Evolutionary conservation across 2,329 filamentous ascomycete genomes (phyloP), one percentile per base, ranked within the genome.

Genomic region (Aspergillus alliaceus): DNA sequence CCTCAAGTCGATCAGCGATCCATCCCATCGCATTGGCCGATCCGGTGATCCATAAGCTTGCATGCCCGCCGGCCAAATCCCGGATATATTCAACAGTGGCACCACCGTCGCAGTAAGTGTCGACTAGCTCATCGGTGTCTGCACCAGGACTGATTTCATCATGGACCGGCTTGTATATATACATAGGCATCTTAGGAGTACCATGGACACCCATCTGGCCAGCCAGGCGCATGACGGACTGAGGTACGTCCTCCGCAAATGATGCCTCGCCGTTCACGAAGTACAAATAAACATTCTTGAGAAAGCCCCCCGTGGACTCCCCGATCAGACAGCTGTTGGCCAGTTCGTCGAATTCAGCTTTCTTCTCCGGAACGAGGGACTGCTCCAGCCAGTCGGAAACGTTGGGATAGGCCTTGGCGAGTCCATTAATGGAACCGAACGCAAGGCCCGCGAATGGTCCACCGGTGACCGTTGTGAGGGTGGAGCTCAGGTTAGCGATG

Each of bases 121-220:
- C 44, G 1, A 72, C 60, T 34, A 71, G 47, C 2, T 55, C 54
- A 59, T 72, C 67, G 4, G 67, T 69, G 46, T 69, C 64, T 3
- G 44, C 57, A 0, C 69, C 53, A 2, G 64, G 59, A 22, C 63
- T 66, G 18, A 73, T 62, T 50, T 72, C 69, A 57, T 73, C 71
- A 2, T 60, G 53, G 11, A 63, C 61, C 5, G 68, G 64, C 48
- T 74, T 70, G 50, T 73, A 72, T 6, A 68, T 55, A 47, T 66
- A 72, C 18, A 64, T 39, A 22, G 54, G 54, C 39, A 56, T 51
- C 22, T 32, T 31, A 14, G 54, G 54, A 6, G 40, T 46, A 2
- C 47, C 54, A 4, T 6, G 35, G 5, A 40, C 7, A 7, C 61
- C 61, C 59, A 64, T 57, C 37, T 59, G 54, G 0, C 61, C 61